Base-by-base conservation (phyloP, 192 early-diverging fungal species). In the Linnemannia zychae region DNA sequence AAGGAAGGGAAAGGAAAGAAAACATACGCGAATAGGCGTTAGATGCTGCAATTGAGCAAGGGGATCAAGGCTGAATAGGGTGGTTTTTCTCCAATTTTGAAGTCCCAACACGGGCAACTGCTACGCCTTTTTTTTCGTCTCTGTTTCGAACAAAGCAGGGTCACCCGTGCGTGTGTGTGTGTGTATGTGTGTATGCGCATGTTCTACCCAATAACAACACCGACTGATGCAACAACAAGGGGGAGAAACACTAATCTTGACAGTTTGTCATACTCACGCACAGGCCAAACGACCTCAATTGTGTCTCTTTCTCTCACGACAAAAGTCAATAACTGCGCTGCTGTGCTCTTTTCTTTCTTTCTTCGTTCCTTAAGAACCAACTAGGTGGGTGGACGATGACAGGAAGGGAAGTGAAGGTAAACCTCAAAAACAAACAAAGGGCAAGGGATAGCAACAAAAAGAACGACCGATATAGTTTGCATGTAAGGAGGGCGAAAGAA, bases 401-500 rank as follows among this genome's bases (percentile, higher is more conserved):
- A 71, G n/a, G 38, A 53, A 15, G n/a, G 15, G n/a, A 31, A 46
- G 1, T 1, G 57, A 16, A 3, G 6, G 57, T 18, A 9, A 37
- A 38, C 9, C 40, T 9, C 3, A 15, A 50, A 36, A 28, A 68
- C 20, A 28, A 4, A 67, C 15, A 47, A 67, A 66, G 31, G 40
- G 46, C 24, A 67, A 66, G 66, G 65, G 66, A 76, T 28, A 31
- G 47, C 28, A 16, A 4, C n/a, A 4, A 60, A 6, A 44, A 44
- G 9, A 44, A 48, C 2, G 44, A 49, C 48, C 9, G 20, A 47
- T 57, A 69, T 33, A 9, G 33, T 38, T 38, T 67, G 66, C 1
- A 48, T 66, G 63, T 40, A 57, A 65, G 47, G 66, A 67, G 63
- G 7, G 47, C 63, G 40, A 37, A 22, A 67, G 68, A 46, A n/a